phyloP scores from a whole-genome alignment of 2,329 filamentous ascomycete species.

The Magnaporthales sp. region DNA sequence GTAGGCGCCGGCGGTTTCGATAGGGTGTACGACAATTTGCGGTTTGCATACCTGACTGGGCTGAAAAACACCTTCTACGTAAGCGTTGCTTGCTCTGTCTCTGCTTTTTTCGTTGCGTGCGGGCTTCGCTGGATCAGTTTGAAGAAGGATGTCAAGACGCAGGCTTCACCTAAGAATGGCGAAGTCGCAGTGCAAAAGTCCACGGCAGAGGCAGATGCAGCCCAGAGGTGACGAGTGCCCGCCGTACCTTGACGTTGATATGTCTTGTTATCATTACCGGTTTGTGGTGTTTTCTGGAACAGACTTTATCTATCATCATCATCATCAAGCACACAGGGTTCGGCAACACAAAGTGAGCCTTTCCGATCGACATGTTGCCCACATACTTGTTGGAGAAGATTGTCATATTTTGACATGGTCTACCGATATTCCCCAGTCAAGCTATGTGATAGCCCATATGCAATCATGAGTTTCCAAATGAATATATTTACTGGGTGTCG shows the following conservation, averaged over 20 bases:
- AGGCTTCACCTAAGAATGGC: background rate
- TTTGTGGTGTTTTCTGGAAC: background rate
- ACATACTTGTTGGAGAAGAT: background rate
- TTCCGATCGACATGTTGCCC: background rate
- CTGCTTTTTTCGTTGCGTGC: background rate
- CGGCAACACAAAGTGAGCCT: background rate
- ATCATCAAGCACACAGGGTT: background rate
- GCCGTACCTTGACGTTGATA: background rate
- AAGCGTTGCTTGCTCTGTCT: background rate
- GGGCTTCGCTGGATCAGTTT: slow-evolving; percentile 2
- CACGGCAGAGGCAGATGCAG: background rate
- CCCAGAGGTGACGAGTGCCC: background rate
- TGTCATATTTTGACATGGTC: background rate
- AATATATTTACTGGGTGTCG: slow-evolving; percentile 15
- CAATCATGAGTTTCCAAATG: background rate
- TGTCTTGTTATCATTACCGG: background rate
- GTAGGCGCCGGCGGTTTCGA: background rate
- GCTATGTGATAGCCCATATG: background rate
- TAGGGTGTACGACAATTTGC: background rate
- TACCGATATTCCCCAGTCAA: background rate
- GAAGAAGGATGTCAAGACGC: background rate
- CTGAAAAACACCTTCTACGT: slow-evolving; percentile 3
- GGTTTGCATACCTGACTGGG: background rate
- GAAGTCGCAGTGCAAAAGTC: background rate
- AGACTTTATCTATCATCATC: background rate